These are phyloP conservation scores for Alternaria ethzedia DNA, from an alignment of 2,329 filamentous ascomycete genomes.

Conservation along the genomic window DNA sequence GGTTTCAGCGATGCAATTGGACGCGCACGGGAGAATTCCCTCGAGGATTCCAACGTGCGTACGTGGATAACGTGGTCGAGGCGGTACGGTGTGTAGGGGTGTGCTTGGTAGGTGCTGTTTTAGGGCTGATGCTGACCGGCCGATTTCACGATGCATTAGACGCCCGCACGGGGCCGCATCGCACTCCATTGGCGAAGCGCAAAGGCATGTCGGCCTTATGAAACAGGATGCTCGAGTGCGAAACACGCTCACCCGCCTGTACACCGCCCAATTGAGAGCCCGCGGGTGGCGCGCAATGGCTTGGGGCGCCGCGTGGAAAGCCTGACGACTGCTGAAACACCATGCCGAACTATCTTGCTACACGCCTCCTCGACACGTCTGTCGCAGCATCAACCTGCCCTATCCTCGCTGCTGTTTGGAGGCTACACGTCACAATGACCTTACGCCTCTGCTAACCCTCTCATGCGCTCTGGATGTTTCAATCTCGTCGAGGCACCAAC, in stretches of 20 bases:
- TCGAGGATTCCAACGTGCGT: background rate
- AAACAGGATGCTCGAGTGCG: constrained; percentile 13
- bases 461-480: background rate
- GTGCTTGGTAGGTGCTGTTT: constrained; percentile 6
- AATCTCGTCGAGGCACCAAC: background rate
- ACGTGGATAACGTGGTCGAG: constrained; percentile 2
- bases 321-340: constrained; percentile 22
- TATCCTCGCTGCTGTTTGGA: constrained; percentile 5
- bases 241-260: constrained; percentile 28
- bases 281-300: constrained; percentile 1
- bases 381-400: constrained; percentile 16
- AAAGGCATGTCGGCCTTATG: constrained; percentile 7
- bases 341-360: constrained; percentile 13
- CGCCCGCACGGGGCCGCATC: background rate
- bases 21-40: background rate
- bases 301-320: background rate
- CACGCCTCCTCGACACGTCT: constrained; percentile 13
- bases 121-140: constrained; percentile 27
- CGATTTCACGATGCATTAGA: constrained; percentile 17
- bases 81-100: constrained; percentile 4
- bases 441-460: background rate
- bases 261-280: constrained; percentile 14
- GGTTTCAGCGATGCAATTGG: constrained; percentile 15
- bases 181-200: constrained; percentile 22
- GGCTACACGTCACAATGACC: background rate